phyloP scores from a whole-genome alignment of 345 rosid species.

The Melastoma malabathricum region DNA sequence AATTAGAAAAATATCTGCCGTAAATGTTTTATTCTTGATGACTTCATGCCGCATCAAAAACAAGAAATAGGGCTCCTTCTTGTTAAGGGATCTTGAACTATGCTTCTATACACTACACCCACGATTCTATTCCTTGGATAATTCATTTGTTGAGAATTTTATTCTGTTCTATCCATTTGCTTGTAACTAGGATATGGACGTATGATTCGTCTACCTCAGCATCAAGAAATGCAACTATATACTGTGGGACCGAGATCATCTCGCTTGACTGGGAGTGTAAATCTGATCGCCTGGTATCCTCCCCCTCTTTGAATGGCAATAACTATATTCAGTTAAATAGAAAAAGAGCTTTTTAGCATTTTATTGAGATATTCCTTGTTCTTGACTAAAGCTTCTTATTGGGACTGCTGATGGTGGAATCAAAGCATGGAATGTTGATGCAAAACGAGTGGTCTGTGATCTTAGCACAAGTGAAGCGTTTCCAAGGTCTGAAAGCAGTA shows the following conservation, averaged over 20 bases:
- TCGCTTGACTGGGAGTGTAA: slow-evolving; percentile 76
- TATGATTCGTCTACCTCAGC: slow-evolving; percentile 53
- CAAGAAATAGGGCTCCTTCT: too few species aligned
- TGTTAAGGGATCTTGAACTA: too few species aligned
- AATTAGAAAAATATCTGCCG: too few species aligned
- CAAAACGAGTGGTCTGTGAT: slow-evolving; percentile 73
- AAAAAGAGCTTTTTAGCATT: background rate
- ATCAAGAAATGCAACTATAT: slow-evolving; percentile 70
- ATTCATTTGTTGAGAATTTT: background rate
- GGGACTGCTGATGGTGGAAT: slow-evolving; percentile 73
- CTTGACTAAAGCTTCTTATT: slow-evolving; percentile 48
- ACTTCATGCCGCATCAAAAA: too few species aligned
- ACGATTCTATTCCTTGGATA: background rate
- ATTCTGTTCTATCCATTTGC: background rate
- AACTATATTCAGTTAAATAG: too few species aligned
- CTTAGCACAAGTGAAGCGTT: slow-evolving; percentile 42
- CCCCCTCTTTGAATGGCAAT: background rate
- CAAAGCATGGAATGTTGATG: slow-evolving; percentile 74
- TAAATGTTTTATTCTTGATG: too few species aligned
- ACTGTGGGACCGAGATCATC: slow-evolving; percentile 61
- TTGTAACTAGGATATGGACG: slow-evolving; percentile 46
- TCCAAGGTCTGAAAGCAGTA: slow-evolving; percentile 29
- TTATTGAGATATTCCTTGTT: slow-evolving; percentile 13
- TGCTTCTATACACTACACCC: background rate
- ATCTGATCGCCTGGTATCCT: slow-evolving; percentile 57